These are phyloP conservation scores for Tetrahymena malaccensis DNA, from an alignment of 73 alveolate genomes.

Conservation along the genomic window DNA sequence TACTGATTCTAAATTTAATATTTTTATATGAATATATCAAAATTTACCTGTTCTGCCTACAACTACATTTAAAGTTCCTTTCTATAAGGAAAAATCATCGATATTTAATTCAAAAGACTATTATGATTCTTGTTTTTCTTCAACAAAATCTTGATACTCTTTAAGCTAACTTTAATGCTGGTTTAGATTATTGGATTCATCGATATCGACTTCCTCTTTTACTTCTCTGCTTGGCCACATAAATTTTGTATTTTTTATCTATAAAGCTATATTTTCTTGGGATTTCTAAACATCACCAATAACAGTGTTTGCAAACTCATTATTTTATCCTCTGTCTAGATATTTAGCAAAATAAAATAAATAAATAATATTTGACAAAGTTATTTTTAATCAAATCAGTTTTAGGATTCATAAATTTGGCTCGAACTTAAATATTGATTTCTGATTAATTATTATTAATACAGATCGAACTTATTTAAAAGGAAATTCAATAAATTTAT, in stretches of 20 bases:
- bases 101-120: neutral
- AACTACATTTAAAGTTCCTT: conserved; percentile 6
- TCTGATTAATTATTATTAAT: too few species aligned
- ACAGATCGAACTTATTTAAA: too few species aligned
- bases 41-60: conserved; percentile 13
- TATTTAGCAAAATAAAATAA: neutral
- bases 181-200: neutral
- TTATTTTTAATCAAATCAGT: neutral
- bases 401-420: neutral
- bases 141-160: neutral
- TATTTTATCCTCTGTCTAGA: neutral
- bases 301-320: neutral
- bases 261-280: neutral
- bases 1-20: too few species aligned
- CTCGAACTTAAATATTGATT: too few species aligned
- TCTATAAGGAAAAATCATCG: neutral
- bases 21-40: too few species aligned
- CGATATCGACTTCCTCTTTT: neutral
- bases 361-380: neutral
- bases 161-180: neutral
- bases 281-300: neutral
- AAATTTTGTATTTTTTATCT: neutral
- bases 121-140: conserved; percentile 9
- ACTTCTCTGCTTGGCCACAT: neutral
- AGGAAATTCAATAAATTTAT: too few species aligned